These are phyloP conservation scores for Scalesia atractyloides DNA, from an alignment of 129 eudicot genomes.

Conservation along the genomic window DNA sequence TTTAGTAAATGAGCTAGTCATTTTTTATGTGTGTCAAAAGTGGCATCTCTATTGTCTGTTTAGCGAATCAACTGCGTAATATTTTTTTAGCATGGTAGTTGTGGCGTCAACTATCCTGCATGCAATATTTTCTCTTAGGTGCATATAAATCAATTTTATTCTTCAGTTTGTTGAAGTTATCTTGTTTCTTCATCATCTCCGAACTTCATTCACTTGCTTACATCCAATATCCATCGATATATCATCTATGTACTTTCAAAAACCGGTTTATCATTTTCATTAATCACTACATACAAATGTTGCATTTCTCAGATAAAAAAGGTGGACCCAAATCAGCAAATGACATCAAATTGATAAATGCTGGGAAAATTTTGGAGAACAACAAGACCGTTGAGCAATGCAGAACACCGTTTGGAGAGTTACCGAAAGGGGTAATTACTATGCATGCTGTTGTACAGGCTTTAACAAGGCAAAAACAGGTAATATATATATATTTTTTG, in stretches of 20 bases:
- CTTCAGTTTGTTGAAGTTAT: not conserved
- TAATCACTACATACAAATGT: constrained; percentile 11
- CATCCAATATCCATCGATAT: not conserved
- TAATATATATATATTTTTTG: constrained; percentile 8
- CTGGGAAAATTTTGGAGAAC: constrained; percentile 89
- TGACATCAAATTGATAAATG: constrained; percentile 80
- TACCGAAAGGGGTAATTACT: constrained; percentile 78
- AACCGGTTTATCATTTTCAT: not conserved
- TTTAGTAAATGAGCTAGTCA: not conserved
- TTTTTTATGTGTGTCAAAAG: not conserved
- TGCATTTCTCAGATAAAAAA: constrained; percentile 57
- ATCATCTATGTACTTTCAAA: not conserved
- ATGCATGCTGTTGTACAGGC: constrained; percentile 99
- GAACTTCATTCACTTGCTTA: not conserved
- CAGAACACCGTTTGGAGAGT: constrained; percentile 78
- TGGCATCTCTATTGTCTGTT: not conserved
- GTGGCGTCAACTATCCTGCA: not conserved
- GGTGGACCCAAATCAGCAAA: constrained; percentile 77
- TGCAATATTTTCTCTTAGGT: not conserved
- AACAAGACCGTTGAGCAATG: constrained; percentile 84
- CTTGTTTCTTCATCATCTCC: not conserved
- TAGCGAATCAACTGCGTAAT: not conserved
- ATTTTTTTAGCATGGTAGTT: not conserved
- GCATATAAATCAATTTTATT: not conserved
- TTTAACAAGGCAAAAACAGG: constrained; percentile 84